Evolutionary conservation across 2,329 filamentous ascomycete genomes (phyloP), one percentile per base, ranked within the genome.

Genomic region (Pyrenophora teres): DNA sequence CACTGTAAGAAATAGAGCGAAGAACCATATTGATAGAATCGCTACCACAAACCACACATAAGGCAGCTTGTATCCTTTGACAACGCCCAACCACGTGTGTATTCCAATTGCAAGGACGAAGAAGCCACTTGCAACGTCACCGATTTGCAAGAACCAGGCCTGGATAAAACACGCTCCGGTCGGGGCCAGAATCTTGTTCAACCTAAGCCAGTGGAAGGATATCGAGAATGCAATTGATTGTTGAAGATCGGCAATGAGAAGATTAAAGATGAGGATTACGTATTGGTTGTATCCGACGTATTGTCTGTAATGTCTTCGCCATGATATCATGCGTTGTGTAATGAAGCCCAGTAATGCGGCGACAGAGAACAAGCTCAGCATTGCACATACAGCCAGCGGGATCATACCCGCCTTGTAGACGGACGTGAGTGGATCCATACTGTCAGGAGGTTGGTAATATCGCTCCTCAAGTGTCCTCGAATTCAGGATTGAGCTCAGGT

Each of bases 201-300:
- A 59, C 2, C 65, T 57, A 8, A 80, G 70, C 77, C 78, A 83
- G 54, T 79, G 73, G 35, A 79, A 59, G 30, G 77, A 79, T 44
- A 82, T 73, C 3, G 78, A 62, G 55, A 82, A 82, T 0, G 77
- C 78, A 16, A 81, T 66, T 0, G 79, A 76, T 63, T 81, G 80
- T 57, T 78, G 77, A n/a, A 82, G 71, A 69, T 82, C 80, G 5
- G 80, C 80, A 35, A 83, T 54, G 2, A 82, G 68, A 12, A 83
- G 73, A 50, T 82, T 81, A 65, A 79, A 81, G 43, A 82, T 81
- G 19, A 82, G 74, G 33, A 82, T 65, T n/a, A 82, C 70, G 47
- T 80, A 81, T 67, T 82, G 80, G 57, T 82, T 82, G 66, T 81
- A 78, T 52, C 79, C 78, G 46, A 81, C 79, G 52, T 79, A 79